Base-by-base conservation (phyloP, 805 yeast species). In the Suhomyces emberorum region DNA sequence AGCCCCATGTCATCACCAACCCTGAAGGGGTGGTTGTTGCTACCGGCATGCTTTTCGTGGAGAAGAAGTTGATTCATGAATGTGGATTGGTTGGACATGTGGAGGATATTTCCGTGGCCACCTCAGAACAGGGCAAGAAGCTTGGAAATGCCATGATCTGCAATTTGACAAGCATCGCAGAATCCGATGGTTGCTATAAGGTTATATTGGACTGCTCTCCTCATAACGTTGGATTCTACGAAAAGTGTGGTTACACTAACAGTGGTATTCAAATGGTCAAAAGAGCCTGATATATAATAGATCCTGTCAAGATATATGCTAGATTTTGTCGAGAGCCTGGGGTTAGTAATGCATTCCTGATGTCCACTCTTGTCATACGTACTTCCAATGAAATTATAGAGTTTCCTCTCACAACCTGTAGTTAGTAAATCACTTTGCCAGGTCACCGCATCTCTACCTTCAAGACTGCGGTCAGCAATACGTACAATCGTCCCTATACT, bases 31-130 rank as follows among this genome's bases (percentile, higher is more conserved):
- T 49, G 4, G 77, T 88, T 8, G 95, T 86, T 0, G 96, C 95
- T 3, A 78, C 88, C 0, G 98, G 98, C 0, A 79, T 83, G 56
- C 63, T 91, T 10, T 51, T 93, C 8, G 67, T 93, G 6, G 98
- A 91, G 58, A 73, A 72, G 33, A 91, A 91, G 59, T 63, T 83
- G 44, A 88, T 93, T 44, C 98, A 91, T 61, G 76, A 67, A 26
- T 79, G 93, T 57, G 95, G 95, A 0, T 60, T 72, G 35, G 95
- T 87, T 4, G 98, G 98, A 2, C 98, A 91, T 63, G 83, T 91
- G 44, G 98, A 91, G 54, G 98, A 91, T 57, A 91, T 91, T 42
- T 83, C 97, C 1, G 95, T 91, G 3, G 70, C 79, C 14, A 55
- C 58, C 20, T 63, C 70, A 14, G 85, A 85, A 55, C 97, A 89